These are phyloP conservation scores for Boeremia exigua DNA, from an alignment of 2,329 filamentous ascomycete genomes.

Conservation along the genomic window DNA sequence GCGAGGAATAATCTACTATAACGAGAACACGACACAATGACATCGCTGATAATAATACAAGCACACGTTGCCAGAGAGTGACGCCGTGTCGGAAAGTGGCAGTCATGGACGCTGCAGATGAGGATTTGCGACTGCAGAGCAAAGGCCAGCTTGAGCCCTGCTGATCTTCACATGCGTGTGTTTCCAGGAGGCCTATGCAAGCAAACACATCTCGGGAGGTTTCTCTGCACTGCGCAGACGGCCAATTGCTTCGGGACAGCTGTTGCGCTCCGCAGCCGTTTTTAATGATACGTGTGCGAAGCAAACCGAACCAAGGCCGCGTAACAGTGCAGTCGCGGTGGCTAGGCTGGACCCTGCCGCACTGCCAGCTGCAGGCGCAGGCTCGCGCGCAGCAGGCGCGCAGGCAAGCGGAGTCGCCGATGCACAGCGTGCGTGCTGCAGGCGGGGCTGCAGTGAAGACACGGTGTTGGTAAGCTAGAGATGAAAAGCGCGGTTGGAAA, in stretches of 20 bases:
- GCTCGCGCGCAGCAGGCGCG: background rate
- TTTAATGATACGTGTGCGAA: background rate
- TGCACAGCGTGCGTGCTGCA: background rate
- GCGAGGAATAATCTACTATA: conserved; percentile 4
- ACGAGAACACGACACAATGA: conserved; percentile 5
- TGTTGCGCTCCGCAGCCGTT: background rate
- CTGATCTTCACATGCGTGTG: background rate
- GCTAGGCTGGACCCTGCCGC: conserved; percentile 3
- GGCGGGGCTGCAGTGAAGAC: too few species aligned
- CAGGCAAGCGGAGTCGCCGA: conserved; percentile 13
- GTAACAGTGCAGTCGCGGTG: background rate
- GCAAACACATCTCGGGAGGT: background rate
- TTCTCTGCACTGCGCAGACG: conserved; percentile 4
- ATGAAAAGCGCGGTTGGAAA: background rate
- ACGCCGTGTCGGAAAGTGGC: background rate
- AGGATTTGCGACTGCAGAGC: conserved; percentile 12
- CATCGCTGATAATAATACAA: background rate
- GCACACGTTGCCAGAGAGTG: background rate
- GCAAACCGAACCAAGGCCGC: background rate
- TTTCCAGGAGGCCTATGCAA: background rate
- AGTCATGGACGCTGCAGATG: conserved; percentile 3
- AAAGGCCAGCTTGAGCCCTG: conserved; percentile 1
- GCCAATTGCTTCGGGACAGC: background rate
- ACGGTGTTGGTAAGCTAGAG: background rate
- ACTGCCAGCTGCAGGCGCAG: background rate